Evolutionary conservation across 192 early-diverging fungal genomes (phyloP), one percentile per base, ranked within the genome.

Genomic region (Coemansia sp.): DNA sequence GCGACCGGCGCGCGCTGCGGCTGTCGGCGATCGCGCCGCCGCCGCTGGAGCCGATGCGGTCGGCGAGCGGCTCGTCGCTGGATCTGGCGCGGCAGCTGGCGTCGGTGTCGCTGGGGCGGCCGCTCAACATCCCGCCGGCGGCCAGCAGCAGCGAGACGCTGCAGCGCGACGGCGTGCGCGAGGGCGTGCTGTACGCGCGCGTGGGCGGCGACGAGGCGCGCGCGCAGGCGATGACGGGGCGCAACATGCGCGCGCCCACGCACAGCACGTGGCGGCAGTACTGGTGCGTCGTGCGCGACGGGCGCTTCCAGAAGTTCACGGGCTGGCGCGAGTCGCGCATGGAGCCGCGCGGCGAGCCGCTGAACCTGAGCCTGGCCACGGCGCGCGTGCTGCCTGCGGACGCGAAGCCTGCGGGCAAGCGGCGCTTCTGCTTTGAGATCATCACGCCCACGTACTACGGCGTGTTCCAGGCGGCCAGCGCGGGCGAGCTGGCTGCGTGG

Each of bases 391-490:
- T 79, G 53, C 21, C 24, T 10, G 50, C 70, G 1, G 70, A 73
- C 8, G 33, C 69, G 28, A 73, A 73, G 60, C 66, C 60, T 51
- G 62, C 70, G 9, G 58, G 50, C 5, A 16, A 43, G 12, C 75
- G 90, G 31, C 84, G 90, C 22, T 90, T 89, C 69, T 86, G 87
- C 54, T 93, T 93, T 65, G 90, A 92, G 47, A 64, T 93, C 18
- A 90, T 93, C 38, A 89, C 90, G 16, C 90, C 92, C 7, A 77
- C 81, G 56, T 84, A 87, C 32, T 80, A 86, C 24, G 83, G 83
- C 58, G 80, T 87, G 14, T 77, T 92, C 50, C 92, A 94, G 69
- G 89, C 92, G 1, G 85, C 88, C 33, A 84, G 84, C 57, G 77
- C 85, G 50, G 59, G 69, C 47, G 87, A 90, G 23, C 73, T 88